These are phyloP conservation scores for Purshia tridentata DNA, from an alignment of 306 rosid species.

Conservation along the genomic window DNA sequence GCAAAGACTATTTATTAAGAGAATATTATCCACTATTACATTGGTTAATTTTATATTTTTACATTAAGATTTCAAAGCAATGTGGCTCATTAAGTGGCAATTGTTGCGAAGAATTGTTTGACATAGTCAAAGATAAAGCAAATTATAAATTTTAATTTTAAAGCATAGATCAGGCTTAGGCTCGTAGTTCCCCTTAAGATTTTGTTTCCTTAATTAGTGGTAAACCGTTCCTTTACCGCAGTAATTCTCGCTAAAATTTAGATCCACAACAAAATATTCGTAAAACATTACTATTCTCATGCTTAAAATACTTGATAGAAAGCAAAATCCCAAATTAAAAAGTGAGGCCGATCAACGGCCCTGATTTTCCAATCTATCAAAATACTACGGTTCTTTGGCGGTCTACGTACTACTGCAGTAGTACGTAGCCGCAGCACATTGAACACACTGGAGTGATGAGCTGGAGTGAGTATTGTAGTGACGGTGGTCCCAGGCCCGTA, in stretches of 20 bases:
- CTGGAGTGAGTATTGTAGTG: slow-evolving; percentile 34
- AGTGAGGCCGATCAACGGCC: not conserved
- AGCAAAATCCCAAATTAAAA: not conserved
- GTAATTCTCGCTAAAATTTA: not conserved
- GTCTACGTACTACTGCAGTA: not conserved
- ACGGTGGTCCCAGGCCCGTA: slow-evolving; percentile 62
- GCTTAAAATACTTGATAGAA: not conserved
- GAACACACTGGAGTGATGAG: slow-evolving; percentile 42
- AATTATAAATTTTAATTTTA: too few species aligned
- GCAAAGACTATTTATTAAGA: too few species aligned
- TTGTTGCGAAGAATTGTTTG: too few species aligned
- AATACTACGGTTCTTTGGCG: not conserved
- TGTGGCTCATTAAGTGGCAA: too few species aligned
- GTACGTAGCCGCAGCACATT: not conserved
- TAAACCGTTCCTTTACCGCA: not conserved
- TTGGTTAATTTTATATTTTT: too few species aligned
- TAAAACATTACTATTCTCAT: not conserved
- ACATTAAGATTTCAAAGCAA: too few species aligned
- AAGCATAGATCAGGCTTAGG: too few species aligned
- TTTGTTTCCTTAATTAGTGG: not conserved
- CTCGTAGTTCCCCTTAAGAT: not conserved
- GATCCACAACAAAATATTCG: not conserved
- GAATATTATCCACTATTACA: too few species aligned
- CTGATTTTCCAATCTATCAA: not conserved
- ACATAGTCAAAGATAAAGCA: too few species aligned